phyloP scores from a whole-genome alignment of 2,329 filamentous ascomycete genomes.

The Penicillium palitans region DNA sequence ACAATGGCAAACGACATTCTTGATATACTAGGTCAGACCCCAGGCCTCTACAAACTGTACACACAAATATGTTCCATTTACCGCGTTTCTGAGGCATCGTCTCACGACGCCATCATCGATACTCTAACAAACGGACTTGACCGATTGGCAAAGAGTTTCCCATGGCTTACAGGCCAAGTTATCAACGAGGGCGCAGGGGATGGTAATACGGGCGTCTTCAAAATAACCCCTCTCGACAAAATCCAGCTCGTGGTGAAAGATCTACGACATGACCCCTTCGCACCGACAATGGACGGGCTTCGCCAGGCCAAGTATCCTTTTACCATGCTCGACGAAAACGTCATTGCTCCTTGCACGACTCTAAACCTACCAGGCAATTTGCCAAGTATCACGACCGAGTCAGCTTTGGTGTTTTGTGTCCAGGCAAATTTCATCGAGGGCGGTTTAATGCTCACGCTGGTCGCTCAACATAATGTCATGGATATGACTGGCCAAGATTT shows the following conservation, averaged over 20 bases:
- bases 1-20: background rate
- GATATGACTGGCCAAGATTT: conserved; percentile 54
- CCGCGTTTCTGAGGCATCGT: conserved; percentile 4
- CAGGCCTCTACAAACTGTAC: conserved; percentile 17
- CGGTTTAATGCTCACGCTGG: conserved; percentile 53
- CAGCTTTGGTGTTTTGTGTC: conserved; percentile 47
- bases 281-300: conserved; percentile 45
- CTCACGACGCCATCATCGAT: conserved; percentile 10
- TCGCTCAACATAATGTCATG: conserved; percentile 52
- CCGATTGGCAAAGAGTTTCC: conserved; percentile 10
- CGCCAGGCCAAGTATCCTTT: conserved; percentile 46
- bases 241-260: conserved; percentile 49
- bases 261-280: conserved; percentile 35
- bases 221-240: conserved; percentile 37
- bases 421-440: conserved; percentile 53
- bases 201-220: conserved; percentile 37
- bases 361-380: conserved; percentile 34
- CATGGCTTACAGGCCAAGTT: conserved; percentile 41
- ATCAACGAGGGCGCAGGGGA: conserved; percentile 35
- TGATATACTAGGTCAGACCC: conserved; percentile 15
- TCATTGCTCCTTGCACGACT: conserved; percentile 43
- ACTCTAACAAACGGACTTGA: conserved; percentile 16
- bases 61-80: conserved; percentile 20
- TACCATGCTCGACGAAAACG: conserved; percentile 50
- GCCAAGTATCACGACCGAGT: conserved; percentile 21